Conservation (phyloP, 805 yeast genomes). For the Nakazawaea holstii region DNA sequence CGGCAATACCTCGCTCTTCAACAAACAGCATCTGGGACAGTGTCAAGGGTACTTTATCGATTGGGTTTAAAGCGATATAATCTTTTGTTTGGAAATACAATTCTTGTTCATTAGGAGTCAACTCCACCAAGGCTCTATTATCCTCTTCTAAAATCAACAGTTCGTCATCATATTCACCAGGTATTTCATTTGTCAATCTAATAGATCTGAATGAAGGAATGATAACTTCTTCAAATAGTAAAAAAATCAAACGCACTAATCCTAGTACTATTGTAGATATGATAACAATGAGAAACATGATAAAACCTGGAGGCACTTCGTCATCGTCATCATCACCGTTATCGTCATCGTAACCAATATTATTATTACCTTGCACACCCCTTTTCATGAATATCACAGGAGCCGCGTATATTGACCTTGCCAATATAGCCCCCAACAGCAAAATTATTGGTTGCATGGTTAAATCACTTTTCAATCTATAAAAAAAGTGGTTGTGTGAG, state of each 20-base stretch:
- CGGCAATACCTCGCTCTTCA: slow-evolving; percentile 83
- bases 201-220: slow-evolving; percentile 6
- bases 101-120: slow-evolving; percentile 66
- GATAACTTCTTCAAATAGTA: not conserved
- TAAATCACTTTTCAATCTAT: no score
- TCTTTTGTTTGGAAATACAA: slow-evolving; percentile 63
- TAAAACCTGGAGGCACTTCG: not conserved
- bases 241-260: not conserved
- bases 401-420: no score
- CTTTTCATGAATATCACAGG: no score
- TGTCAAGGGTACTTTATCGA: slow-evolving; percentile 23
- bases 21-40: slow-evolving; percentile 60
- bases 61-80: slow-evolving; percentile 35
- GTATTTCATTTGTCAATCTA: slow-evolving; percentile 30
- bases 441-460: no score
- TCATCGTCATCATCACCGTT: not conserved
- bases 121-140: slow-evolving; percentile 47
- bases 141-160: slow-evolving; percentile 56
- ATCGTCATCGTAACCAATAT: no score
- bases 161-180: slow-evolving; percentile 62
- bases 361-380: no score
- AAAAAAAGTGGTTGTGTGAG: no score
- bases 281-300: not conserved
- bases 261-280: not conserved
- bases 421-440: no score